Conservation (phyloP, 768 basidiomycete genomes). For the Suillus weaverae region DNA sequence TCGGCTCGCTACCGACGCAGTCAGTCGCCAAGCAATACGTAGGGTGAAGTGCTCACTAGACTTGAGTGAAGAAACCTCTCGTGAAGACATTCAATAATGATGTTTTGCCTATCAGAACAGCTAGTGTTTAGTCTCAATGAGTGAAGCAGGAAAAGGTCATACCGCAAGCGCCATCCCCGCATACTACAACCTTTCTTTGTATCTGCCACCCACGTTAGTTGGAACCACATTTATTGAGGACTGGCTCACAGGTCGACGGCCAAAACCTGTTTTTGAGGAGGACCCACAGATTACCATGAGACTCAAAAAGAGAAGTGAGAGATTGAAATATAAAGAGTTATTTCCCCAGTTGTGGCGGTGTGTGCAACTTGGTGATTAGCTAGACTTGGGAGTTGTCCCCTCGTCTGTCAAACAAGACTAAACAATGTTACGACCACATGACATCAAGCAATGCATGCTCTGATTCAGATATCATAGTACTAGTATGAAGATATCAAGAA, state of each 20-base stretch:
- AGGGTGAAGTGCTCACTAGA: slow-evolving; percentile 61
- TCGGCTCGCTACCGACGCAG: slow-evolving; percentile 64
- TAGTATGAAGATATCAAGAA: slow-evolving; percentile 19
- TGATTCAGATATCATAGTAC: neutral
- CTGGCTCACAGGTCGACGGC: slow-evolving; percentile 37
- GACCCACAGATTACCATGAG: slow-evolving; percentile 60
- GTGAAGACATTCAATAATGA: slow-evolving; percentile 88
- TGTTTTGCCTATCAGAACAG: slow-evolving; percentile 59
- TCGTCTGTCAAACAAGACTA: neutral
- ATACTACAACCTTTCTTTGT: slow-evolving; percentile 78
- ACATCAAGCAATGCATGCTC: neutral
- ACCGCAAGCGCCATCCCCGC: slow-evolving; percentile 97
- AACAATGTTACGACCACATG: neutral
- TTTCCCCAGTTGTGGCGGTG: slow-evolving; percentile 1
- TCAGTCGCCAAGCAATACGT: slow-evolving; percentile 1
- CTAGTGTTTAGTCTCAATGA: neutral
- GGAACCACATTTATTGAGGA: slow-evolving; percentile 11
- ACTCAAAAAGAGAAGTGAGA: slow-evolving; percentile 21
- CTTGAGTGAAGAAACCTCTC: slow-evolving; percentile 90
- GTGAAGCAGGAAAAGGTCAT: slow-evolving; percentile 25
- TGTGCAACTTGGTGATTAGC: neutral
- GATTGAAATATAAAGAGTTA: neutral
- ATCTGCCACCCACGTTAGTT: slow-evolving; percentile 32
- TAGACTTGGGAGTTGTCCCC: neutral
- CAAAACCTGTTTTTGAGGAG: slow-evolving; percentile 55